Percentiles rank a stretch among this genome's conserved stretches.
Evolutionary conservation across 2,329 filamentous ascomycete species (phyloP).

Genomic region (Stagonosporopsis cucurbitacearum): DNA sequence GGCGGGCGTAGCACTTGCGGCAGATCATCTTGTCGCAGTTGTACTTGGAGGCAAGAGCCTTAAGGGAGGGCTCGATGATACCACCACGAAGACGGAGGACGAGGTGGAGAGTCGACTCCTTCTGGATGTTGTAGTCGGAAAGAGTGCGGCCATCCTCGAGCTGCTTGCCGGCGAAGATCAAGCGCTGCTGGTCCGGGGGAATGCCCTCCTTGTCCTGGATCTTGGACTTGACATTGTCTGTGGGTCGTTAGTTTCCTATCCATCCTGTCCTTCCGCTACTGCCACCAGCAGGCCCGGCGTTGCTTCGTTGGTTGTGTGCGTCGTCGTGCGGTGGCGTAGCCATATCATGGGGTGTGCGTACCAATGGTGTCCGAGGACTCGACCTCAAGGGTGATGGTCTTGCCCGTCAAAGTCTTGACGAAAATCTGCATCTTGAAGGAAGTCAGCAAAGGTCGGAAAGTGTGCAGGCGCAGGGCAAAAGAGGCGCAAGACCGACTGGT

Average conservation of each 20-base stretch:
- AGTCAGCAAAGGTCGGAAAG: not conserved
- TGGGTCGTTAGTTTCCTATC: conserved; percentile 27
- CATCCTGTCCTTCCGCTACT: conserved; percentile 1
- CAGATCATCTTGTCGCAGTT: conserved; percentile 99
- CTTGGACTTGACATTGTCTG: conserved; percentile 99
- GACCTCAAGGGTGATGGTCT: conserved; percentile 99
- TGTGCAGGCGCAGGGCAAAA: not conserved
- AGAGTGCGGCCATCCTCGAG: conserved; percentile 99
- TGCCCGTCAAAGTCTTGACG: conserved; percentile 99
- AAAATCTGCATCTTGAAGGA: conserved; percentile 64
- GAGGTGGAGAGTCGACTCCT: conserved; percentile 98
- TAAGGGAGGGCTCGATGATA: conserved; percentile 97
- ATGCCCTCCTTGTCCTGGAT: conserved; percentile 99
- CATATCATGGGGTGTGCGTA: conserved; percentile 34
- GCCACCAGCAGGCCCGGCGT: conserved; percentile 5
- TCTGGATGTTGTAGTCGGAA: conserved; percentile 99
- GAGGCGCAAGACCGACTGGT: not conserved
- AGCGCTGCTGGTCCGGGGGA: conserved; percentile 96
- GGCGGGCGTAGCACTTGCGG: conserved; percentile 99
- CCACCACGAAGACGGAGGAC: conserved; percentile 98
- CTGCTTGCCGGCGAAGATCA: conserved; percentile 99
- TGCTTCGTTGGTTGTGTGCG: conserved; percentile 23
- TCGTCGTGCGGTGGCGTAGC: conserved; percentile 22
- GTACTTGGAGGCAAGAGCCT: conserved; percentile 98
- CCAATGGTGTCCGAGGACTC: conserved; percentile 96